phyloP scores from a whole-genome alignment of 2,329 filamentous ascomycete species.

The Penicillium sp. region DNA sequence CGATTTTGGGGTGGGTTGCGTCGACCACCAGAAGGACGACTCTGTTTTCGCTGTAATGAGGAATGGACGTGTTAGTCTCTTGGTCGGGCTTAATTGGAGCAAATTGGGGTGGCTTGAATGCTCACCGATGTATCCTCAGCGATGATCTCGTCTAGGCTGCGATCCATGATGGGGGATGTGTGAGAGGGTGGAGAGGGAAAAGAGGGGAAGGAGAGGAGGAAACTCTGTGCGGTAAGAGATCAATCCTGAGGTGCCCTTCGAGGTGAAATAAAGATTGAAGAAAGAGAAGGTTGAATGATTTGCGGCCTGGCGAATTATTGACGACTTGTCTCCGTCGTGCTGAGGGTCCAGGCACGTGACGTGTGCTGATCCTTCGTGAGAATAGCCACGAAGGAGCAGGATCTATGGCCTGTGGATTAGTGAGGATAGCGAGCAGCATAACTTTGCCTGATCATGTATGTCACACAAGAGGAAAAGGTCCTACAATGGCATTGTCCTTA shows the following conservation, averaged over 20 bases:
- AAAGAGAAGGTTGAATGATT: not conserved
- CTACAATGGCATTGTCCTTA: not conserved
- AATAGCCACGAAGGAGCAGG: not conserved
- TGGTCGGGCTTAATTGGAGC: conserved; percentile 4
- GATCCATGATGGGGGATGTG: conserved; percentile 55
- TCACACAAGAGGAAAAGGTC: not conserved
- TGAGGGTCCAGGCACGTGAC: conserved; percentile 1
- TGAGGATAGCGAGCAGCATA: not conserved
- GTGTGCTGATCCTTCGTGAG: not conserved
- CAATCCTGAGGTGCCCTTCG: not conserved
- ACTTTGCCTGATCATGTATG: not conserved
- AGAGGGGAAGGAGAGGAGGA: not conserved
- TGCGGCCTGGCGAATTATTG: conserved; percentile 1
- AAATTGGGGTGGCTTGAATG: conserved; percentile 1
- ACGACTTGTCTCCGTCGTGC: not conserved
- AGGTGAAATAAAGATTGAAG: not conserved
- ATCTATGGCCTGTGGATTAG: not conserved
- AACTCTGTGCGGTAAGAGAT: not conserved
- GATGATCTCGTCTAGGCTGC: conserved; percentile 66
- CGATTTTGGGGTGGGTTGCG: conserved; percentile 42
- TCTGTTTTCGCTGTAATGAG: conserved; percentile 25
- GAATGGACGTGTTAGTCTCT: conserved; percentile 16
- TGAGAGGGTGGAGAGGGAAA: not conserved
- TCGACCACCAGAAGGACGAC: conserved; percentile 35
- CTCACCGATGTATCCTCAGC: conserved; percentile 58